Percentiles rank a stretch among this genome's conserved stretches.
Evolutionary conservation across 768 basidiomycete species (phyloP).

Genomic region (Tulasnella sp.): DNA sequence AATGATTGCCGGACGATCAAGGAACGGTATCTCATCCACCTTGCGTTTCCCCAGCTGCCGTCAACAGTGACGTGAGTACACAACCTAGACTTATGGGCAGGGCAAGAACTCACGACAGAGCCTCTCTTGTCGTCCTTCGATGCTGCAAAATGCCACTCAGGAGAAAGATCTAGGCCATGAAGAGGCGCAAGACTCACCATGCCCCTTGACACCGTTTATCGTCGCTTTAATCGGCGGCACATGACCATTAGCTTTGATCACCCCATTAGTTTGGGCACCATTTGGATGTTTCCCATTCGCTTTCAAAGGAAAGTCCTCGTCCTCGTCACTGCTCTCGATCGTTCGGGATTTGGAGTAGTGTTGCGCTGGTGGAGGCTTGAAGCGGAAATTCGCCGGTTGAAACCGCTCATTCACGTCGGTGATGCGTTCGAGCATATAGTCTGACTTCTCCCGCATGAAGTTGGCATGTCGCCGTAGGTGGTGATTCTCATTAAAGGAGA

Average conservation of each 20-base stretch:
- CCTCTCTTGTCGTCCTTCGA: neutral
- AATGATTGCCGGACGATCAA: slow-evolving; percentile 54
- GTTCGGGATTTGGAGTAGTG: slow-evolving; percentile 16
- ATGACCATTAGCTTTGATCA: neutral
- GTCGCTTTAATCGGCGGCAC: neutral
- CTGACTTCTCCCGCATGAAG: slow-evolving; percentile 73
- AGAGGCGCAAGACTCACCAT: neutral
- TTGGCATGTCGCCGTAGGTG: slow-evolving; percentile 74
- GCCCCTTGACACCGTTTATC: neutral
- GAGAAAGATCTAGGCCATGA: neutral
- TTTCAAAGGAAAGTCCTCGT: slow-evolving; percentile 4
- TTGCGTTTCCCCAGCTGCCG: slow-evolving; percentile 9
- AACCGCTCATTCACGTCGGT: slow-evolving; percentile 68
- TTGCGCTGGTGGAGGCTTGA: slow-evolving; percentile 13
- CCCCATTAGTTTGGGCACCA: slow-evolving; percentile 6
- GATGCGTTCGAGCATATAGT: slow-evolving; percentile 75
- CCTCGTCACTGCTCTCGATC: slow-evolving; percentile 16
- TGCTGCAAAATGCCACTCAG: neutral
- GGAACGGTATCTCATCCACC: slow-evolving; percentile 35
- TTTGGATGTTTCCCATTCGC: slow-evolving; percentile 5
- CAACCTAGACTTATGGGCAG: neutral
- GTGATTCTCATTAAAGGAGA: slow-evolving; percentile 48
- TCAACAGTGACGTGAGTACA: neutral
- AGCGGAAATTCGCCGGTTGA: slow-evolving; percentile 28
- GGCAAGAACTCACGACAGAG: neutral